Evolutionary conservation across 2,329 filamentous ascomycete genomes (phyloP).

Genomic region (Cadophora luteo-olivacea): DNA sequence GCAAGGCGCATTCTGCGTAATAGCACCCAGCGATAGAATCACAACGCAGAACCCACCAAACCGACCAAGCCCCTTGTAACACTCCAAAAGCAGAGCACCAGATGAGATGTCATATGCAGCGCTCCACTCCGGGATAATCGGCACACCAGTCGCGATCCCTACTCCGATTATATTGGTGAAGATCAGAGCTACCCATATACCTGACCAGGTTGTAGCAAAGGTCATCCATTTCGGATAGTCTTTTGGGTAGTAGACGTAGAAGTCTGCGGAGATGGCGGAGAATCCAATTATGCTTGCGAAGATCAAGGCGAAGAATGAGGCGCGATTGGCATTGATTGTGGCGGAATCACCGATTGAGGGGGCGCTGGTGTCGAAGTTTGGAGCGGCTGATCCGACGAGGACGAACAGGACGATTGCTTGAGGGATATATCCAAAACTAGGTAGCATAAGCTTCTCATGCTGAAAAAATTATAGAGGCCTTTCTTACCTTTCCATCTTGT

Average conservation of each 20-base stretch:
- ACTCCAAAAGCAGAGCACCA: conserved; percentile 28
- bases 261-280: conserved; percentile 31
- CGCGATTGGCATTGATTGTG: conserved; percentile 56
- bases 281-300: conserved; percentile 40
- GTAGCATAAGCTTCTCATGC: background rate
- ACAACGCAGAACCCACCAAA: conserved; percentile 73
- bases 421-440: conserved; percentile 48
- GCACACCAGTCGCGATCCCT: conserved; percentile 30
- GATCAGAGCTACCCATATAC: conserved; percentile 25
- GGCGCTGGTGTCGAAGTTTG: conserved; percentile 58
- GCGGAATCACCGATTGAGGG: conserved; percentile 54
- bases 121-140: conserved; percentile 27
- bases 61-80: conserved; percentile 60
- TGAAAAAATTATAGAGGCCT: background rate
- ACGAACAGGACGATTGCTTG: conserved; percentile 62
- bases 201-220: conserved; percentile 30
- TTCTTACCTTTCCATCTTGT: conserved; percentile 65
- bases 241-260: conserved; percentile 34
- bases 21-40: conserved; percentile 65
- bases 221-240: conserved; percentile 40
- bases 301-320: conserved; percentile 59
- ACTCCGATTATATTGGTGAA: conserved; percentile 31
- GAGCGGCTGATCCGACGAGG: conserved; percentile 61
- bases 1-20: conserved; percentile 68
- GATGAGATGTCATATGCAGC: conserved; percentile 26